Percentiles rank a stretch among this genome's conserved stretches.
phyloP scores from a whole-genome alignment of 2,329 filamentous ascomycete genomes.

The Scedosporium dehoogii region DNA sequence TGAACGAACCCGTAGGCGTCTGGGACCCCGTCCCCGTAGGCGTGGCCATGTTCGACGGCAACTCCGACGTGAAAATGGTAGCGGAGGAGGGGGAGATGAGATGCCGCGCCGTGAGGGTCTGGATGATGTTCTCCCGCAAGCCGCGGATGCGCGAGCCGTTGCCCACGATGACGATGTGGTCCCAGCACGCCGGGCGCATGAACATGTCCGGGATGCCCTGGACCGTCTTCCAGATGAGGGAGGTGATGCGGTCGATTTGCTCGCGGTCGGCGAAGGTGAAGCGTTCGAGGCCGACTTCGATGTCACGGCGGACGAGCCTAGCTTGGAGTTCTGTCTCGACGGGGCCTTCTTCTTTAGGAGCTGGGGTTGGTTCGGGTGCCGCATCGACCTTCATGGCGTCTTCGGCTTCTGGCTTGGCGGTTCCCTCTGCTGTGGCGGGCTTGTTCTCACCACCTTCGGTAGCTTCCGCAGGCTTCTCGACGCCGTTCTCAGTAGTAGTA shows the following conservation, averaged over 20 bases:
- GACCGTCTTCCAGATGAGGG: slow-evolving; percentile 73
- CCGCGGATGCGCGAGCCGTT: slow-evolving; percentile 68
- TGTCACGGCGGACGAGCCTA: slow-evolving; percentile 52
- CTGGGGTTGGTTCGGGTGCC: background rate
- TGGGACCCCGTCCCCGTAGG: slow-evolving; percentile 84
- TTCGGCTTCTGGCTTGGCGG: background rate
- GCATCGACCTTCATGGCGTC: slow-evolving; percentile 5
- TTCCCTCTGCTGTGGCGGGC: background rate
- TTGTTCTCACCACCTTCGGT: background rate
- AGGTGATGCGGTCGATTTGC: slow-evolving; percentile 75
- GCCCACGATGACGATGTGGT: slow-evolving; percentile 82
- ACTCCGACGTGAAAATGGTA: slow-evolving; percentile 94
- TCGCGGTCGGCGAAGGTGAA: slow-evolving; percentile 59
- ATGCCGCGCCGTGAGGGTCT: slow-evolving; percentile 71
- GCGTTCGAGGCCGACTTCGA: slow-evolving; percentile 69
- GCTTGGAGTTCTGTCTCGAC: slow-evolving; percentile 33
- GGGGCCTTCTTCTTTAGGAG: slow-evolving; percentile 10
- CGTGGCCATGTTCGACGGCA: slow-evolving; percentile 87
- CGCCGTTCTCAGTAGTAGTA: slow-evolving; percentile 1
- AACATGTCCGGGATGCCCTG: slow-evolving; percentile 75
- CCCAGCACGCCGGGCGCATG: slow-evolving; percentile 82
- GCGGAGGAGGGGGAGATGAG: slow-evolving; percentile 85
- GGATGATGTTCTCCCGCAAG: slow-evolving; percentile 80
- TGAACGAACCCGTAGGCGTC: slow-evolving; percentile 63
- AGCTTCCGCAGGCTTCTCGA: slow-evolving; percentile 5